Evolutionary conservation across 106 monocot species (phyloP).

Genomic region (Iris macrosiphon): DNA sequence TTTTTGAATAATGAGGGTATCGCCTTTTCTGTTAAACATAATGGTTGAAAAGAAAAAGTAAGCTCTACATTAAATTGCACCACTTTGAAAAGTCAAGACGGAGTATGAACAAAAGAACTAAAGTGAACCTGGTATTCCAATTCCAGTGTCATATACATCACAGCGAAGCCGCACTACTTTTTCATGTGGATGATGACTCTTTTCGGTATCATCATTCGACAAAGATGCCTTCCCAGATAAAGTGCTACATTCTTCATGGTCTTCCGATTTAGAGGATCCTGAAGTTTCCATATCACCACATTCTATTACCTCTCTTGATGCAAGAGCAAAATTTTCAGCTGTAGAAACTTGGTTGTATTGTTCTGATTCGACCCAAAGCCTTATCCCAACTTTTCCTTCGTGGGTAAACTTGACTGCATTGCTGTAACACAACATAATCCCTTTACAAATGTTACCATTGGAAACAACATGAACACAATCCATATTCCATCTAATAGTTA

Average conservation of each 20-base stretch:
- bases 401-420: constrained; percentile 82
- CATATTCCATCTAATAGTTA: not conserved
- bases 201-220: constrained; percentile 11
- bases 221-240: not conserved
- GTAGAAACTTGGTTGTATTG: constrained; percentile 9
- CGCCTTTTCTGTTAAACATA: constrained; percentile 43
- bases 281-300: constrained; percentile 14
- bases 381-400: constrained; percentile 72
- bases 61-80: not conserved
- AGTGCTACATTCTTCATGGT: constrained; percentile 4
- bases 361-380: constrained; percentile 38
- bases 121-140: constrained; percentile 70
- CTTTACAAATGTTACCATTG: not conserved
- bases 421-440: constrained; percentile 43
- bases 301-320: constrained; percentile 1
- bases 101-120: not conserved
- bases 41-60: not conserved
- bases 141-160: constrained; percentile 75
- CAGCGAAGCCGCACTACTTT: constrained; percentile 51
- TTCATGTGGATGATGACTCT: constrained; percentile 14
- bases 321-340: constrained; percentile 1
- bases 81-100: not conserved
- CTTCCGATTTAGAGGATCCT: constrained; percentile 7
- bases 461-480: not conserved
- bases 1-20: constrained; percentile 56